A percentile compares a stretch with the other conserved stretches of the same genome.
These are phyloP conservation scores for Epichloe festucae DNA, from an alignment of 2,329 filamentous ascomycete species.

Conservation along the genomic window DNA sequence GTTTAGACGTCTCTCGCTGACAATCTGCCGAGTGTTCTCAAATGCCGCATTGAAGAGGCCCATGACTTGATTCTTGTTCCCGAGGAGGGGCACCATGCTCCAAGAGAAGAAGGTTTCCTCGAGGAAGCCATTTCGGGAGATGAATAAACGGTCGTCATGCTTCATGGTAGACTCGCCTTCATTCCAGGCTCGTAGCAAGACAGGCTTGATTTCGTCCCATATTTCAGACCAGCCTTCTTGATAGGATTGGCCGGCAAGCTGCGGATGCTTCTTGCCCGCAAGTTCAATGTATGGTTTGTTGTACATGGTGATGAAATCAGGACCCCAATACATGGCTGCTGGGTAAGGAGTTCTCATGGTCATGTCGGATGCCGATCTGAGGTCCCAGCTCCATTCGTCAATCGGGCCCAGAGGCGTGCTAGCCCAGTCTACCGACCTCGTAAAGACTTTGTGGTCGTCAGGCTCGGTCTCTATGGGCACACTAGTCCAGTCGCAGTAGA, in stretches of 20 bases:
- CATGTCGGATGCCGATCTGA: constrained; percentile 32
- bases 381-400: constrained; percentile 30
- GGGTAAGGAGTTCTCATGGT: constrained; percentile 43
- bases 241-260: constrained; percentile 46
- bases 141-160: constrained; percentile 63
- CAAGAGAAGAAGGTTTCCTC: constrained; percentile 75
- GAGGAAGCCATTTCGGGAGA: constrained; percentile 52
- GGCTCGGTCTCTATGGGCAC: constrained; percentile 1
- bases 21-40: constrained; percentile 64
- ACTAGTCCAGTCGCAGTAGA: constrained; percentile 5
- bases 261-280: constrained; percentile 51
- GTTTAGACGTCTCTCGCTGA: constrained; percentile 66
- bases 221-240: constrained; percentile 55
- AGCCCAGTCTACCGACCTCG: constrained; percentile 31
- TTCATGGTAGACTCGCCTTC: constrained; percentile 72
- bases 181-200: constrained; percentile 51
- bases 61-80: constrained; percentile 57
- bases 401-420: constrained; percentile 33
- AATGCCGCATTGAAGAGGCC: constrained; percentile 69
- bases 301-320: constrained; percentile 49
- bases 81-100: constrained; percentile 66
- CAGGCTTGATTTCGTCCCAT: constrained; percentile 55
- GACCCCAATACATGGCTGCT: constrained; percentile 50
- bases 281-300: constrained; percentile 53
- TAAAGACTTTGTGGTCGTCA: constrained; percentile 21